Base-by-base conservation (phyloP, 305 asterid genomes). In the Vinca major region DNA sequence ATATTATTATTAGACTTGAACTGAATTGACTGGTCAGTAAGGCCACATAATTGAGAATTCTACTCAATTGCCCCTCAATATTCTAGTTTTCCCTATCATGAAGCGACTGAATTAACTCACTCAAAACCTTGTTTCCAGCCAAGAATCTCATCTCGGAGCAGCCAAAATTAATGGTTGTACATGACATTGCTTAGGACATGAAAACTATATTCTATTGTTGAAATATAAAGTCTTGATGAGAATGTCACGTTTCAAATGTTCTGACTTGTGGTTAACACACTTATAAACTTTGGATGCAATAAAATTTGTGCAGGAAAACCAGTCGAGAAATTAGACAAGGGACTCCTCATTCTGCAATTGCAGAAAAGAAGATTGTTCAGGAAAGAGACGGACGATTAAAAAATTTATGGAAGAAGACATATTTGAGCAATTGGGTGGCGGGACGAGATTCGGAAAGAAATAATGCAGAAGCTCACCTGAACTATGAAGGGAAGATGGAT, bases 311-410 rank as follows among this genome's bases (percentile, higher is more conserved):
- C 80, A 89, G 95, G 80, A 86, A 79, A 73, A 77, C 41, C 47
- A 62, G 66, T 68, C 76, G 70, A 71, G 87, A 80, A 36, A 65
- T 50, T 57, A 69, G 56, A 52, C 85, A 71, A 68, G 88, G 86
- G 65, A 83, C 78, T 70, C 69, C 65, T 51, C 54, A 52, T 65
- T 69, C 76, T 61, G 84, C 75, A 79, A 69, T 7, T 69, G 80
- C 68, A 71, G 88, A 72, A 26, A 76, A 63, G 51, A 84, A 73
- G 71, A 79, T 43, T 37, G 40, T 67, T 69, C 89, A 67, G 69
- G 97, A 86, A 74, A 85, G 81, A 65, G 96, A 91, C 58, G 89
- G 97, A 70, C 85, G 81, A 69, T 49, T 91, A 13, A 89, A 79
- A 81, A 83, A 75, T 71, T 72, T 91, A 75, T 82, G 87, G 60